Percentiles rank a stretch among this genome's conserved stretches.
phyloP scores from a whole-genome alignment of 139 green algal genomes.

The Nannochloris sp. region DNA sequence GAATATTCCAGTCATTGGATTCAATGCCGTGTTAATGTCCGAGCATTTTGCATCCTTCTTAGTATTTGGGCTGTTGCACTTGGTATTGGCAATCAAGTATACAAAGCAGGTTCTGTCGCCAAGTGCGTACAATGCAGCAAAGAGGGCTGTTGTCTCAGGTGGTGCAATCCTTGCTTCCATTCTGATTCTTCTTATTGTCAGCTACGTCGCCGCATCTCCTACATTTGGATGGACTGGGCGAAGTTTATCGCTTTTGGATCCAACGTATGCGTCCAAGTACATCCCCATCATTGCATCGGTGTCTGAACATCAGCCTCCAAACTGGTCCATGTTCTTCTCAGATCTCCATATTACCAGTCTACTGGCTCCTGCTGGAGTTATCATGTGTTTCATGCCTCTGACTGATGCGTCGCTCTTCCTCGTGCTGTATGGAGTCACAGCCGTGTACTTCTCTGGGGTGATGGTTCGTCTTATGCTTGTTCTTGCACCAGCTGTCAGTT shows the following conservation, averaged over 20 bases:
- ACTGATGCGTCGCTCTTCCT: constrained; percentile 81
- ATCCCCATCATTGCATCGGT: constrained; percentile 95
- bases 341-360: constrained; percentile 47
- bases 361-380: constrained; percentile 61
- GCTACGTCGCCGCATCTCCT: constrained; percentile 70
- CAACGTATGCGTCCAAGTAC: constrained; percentile 92
- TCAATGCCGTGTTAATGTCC: constrained; percentile 90
- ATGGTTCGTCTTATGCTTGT: constrained; percentile 92
- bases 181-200: constrained; percentile 49
- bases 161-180: constrained; percentile 22
- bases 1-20: constrained; percentile 87
- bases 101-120: constrained; percentile 40
- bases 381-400: constrained; percentile 69
- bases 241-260: constrained; percentile 83
- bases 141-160: constrained; percentile 40
- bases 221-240: constrained; percentile 91
- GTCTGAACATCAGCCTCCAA: constrained; percentile 84
- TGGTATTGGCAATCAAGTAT: constrained; percentile 54
- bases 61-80: constrained; percentile 70
- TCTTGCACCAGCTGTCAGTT: constrained; percentile 86
- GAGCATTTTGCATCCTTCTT: constrained; percentile 95
- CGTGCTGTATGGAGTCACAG: constrained; percentile 85
- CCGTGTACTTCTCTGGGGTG: constrained; percentile 90
- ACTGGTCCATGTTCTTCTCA: constrained; percentile 86
- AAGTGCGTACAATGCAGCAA: constrained; percentile 44